Percentiles rank a stretch among this genome's conserved stretches.
Conservation (phyloP, 2,329 filamentous ascomycete genomes). For the Penicillium sp. region DNA sequence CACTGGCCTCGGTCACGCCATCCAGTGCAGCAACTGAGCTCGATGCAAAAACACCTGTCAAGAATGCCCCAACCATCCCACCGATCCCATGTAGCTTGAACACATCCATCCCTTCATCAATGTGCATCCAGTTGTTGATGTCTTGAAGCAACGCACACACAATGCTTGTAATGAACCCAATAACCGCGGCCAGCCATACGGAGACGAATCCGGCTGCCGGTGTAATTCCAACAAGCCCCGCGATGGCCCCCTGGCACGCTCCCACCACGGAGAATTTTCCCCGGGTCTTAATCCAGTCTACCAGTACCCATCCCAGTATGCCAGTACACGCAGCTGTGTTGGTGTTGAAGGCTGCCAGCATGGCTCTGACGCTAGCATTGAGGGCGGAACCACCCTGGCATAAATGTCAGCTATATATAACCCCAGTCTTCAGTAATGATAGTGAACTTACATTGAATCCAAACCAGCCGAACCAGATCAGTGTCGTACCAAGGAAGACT, state of each 20-base stretch:
- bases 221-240: constrained; percentile 62
- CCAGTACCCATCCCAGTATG: constrained; percentile 55
- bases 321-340: constrained; percentile 58
- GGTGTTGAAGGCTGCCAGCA: constrained; percentile 60
- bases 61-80: constrained; percentile 58
- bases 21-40: constrained; percentile 48
- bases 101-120: constrained; percentile 61
- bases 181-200: constrained; percentile 21
- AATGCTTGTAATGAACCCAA: constrained; percentile 57
- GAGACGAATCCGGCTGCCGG: constrained; percentile 44
- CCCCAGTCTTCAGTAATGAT: not conserved
- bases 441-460: constrained; percentile 52
- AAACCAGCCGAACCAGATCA: constrained; percentile 55
- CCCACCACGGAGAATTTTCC: constrained; percentile 58
- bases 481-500: constrained; percentile 66
- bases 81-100: constrained; percentile 62
- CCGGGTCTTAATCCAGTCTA: constrained; percentile 54
- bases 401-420: not conserved
- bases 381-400: constrained; percentile 53
- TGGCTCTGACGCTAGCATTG: constrained; percentile 54
- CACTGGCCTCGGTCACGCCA: constrained; percentile 46
- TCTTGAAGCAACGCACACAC: constrained; percentile 53
- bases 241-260: constrained; percentile 59
- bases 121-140: constrained; percentile 55
- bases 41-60: constrained; percentile 60